Percentiles rank a stretch among this genome's conserved stretches.
Conservation (phyloP, 225 moss, liverwort and hornwort species). For the Lunularia cruciata region DNA sequence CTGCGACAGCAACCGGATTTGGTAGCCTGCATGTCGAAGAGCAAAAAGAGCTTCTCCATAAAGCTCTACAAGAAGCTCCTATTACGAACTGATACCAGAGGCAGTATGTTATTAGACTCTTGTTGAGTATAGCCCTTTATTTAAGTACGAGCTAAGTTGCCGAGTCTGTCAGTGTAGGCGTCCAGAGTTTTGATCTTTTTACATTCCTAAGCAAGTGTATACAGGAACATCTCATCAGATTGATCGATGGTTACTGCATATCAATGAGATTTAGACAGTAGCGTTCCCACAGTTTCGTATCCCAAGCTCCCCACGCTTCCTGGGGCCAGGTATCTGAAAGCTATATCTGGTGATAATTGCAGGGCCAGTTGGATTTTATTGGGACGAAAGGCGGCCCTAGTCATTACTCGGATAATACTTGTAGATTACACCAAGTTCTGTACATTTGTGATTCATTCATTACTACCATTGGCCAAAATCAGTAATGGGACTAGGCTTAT, state of each 20-base stretch:
- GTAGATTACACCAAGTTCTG: slow-evolving; percentile 22
- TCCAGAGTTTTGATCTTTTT: slow-evolving; percentile 7
- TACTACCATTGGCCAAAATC: background rate
- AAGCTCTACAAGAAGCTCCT: slow-evolving; percentile 54
- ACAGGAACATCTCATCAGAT: background rate
- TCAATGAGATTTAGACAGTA: background rate
- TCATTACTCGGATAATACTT: background rate
- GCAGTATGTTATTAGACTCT: background rate
- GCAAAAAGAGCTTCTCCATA: slow-evolving; percentile 70
- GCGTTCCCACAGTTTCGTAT: background rate
- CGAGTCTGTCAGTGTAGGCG: background rate
- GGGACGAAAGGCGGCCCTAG: too few relatives aligned
- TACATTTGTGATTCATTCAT: slow-evolving; percentile 19
- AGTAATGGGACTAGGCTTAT: background rate
- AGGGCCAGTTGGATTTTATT: slow-evolving; percentile 5
- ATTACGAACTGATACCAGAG: slow-evolving; percentile 13
- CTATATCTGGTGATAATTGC: background rate
- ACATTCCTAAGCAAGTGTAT: background rate
- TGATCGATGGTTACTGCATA: background rate
- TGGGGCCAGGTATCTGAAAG: background rate
- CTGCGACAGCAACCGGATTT: slow-evolving; percentile 85
- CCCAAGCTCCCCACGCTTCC: background rate
- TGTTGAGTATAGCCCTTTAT: background rate
- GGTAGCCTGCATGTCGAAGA: slow-evolving; percentile 65
- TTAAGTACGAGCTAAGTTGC: background rate